phyloP scores from a whole-genome alignment of 2,329 filamentous ascomycete species.

The Aureobasidium pullulans region DNA sequence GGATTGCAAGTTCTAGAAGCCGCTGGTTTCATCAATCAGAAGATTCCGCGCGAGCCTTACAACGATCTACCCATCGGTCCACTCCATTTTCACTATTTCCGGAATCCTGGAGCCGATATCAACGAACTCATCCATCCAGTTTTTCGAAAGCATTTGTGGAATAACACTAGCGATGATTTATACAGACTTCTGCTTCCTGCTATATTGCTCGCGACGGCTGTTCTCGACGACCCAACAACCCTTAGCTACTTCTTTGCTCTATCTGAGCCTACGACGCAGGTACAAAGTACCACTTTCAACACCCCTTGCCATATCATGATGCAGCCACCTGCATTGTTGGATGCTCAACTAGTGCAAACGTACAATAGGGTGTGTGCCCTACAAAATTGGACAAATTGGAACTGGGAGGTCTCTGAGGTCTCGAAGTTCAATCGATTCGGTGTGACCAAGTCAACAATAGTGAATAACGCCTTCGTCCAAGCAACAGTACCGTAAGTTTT shows the following conservation, averaged over 20 bases:
- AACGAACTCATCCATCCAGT: background rate
- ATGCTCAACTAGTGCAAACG: too few relatives aligned
- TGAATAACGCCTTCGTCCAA: too few relatives aligned
- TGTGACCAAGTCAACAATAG: too few relatives aligned
- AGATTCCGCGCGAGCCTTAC: too few relatives aligned
- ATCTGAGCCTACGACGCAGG: background rate
- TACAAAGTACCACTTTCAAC: too few relatives aligned
- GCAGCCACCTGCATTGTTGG: too few relatives aligned
- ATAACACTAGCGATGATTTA: background rate
- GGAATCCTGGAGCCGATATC: background rate
- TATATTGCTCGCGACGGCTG: background rate
- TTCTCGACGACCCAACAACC: background rate
- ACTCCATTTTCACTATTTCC: background rate
- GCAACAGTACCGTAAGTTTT: too few relatives aligned
- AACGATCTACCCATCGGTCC: too few relatives aligned
- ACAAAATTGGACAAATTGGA: too few relatives aligned
- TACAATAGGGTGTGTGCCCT: too few relatives aligned
- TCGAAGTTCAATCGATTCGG: too few relatives aligned
- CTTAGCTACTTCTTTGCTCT: background rate
- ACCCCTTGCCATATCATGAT: background rate
- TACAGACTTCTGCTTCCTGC: background rate
- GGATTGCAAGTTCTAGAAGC: background rate
- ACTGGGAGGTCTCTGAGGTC: too few relatives aligned
- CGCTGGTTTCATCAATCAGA: background rate
- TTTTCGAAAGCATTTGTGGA: background rate